Conservation (phyloP, 495 filamentous ascomycete genomes). For the Aspergillus coremiiformis region DNA sequence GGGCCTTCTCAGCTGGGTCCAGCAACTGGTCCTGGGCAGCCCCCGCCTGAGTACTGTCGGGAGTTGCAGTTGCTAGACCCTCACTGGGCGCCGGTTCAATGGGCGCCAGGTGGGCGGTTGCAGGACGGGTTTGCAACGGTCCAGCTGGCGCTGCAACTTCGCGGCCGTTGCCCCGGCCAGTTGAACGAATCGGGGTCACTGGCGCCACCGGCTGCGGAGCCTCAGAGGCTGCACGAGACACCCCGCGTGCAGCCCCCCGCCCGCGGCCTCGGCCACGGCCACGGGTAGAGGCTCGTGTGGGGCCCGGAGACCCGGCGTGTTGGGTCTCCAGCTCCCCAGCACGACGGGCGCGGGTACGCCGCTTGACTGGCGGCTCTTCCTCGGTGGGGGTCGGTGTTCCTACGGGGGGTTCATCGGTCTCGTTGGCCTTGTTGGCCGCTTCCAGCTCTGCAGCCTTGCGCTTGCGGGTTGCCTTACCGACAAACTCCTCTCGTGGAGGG, state of each 20-base stretch:
- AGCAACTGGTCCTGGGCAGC: slow-evolving; percentile 11
- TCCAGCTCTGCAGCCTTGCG: slow-evolving; percentile 40
- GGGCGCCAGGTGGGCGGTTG: slow-evolving; percentile 13
- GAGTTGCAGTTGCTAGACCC: background rate
- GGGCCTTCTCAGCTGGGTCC: slow-evolving; percentile 30
- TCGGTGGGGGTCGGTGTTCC: slow-evolving; percentile 26
- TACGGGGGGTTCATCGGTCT: slow-evolving; percentile 23
- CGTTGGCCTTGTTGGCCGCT: slow-evolving; percentile 20
- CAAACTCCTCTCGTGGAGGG: slow-evolving; percentile 45
- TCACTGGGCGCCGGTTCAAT: slow-evolving; percentile 19
- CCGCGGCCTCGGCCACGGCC: slow-evolving; percentile 43
- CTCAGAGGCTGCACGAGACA: slow-evolving; percentile 22
- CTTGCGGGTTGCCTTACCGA: slow-evolving; percentile 43
- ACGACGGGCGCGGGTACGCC: slow-evolving; percentile 31
- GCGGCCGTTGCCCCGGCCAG: slow-evolving; percentile 4
- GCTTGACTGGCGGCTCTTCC: slow-evolving; percentile 27
- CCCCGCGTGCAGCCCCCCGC: slow-evolving; percentile 38
- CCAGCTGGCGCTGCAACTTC: background rate
- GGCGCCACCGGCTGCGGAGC: slow-evolving; percentile 10
- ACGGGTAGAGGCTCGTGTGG: slow-evolving; percentile 30
- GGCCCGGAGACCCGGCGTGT: slow-evolving; percentile 1
- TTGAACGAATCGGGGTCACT: background rate
- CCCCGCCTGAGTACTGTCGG: slow-evolving; percentile 1
- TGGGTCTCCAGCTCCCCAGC: slow-evolving; percentile 20
- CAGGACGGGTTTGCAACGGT: slow-evolving; percentile 11